A percentile compares a stretch with the other conserved stretches of the same genome.
Conservation (phyloP, 768 basidiomycete genomes). For the Mycena kentingensis region DNA sequence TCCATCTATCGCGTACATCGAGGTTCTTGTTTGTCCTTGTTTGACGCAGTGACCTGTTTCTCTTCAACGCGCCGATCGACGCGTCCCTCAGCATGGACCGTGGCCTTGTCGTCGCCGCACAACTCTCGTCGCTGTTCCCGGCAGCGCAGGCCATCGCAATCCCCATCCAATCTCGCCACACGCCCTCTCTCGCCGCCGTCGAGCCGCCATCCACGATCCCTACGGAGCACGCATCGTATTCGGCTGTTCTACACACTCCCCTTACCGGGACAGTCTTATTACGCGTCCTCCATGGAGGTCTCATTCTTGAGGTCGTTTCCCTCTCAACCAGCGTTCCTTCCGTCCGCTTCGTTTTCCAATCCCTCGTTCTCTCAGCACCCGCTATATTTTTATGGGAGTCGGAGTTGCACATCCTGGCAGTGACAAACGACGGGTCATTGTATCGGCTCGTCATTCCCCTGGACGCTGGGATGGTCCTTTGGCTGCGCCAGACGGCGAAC, state of each 20-base stretch:
- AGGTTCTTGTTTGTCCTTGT: no score
- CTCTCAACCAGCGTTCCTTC: slow-evolving; percentile 64
- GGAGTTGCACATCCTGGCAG: slow-evolving; percentile 70
- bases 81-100: slow-evolving; percentile 32
- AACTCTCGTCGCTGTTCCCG: slow-evolving; percentile 66
- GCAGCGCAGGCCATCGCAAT: slow-evolving; percentile 51
- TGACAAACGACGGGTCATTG: slow-evolving; percentile 69
- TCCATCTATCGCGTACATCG: no score
- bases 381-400: slow-evolving; percentile 59
- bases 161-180: slow-evolving; percentile 62
- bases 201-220: slow-evolving; percentile 50
- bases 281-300: slow-evolving; percentile 72
- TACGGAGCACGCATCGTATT: slow-evolving; percentile 72
- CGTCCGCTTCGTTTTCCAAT: slow-evolving; percentile 78
- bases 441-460: slow-evolving; percentile 72
- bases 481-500: slow-evolving; percentile 54
- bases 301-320: slow-evolving; percentile 78
- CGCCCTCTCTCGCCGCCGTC: slow-evolving; percentile 48
- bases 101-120: slow-evolving; percentile 55
- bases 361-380: slow-evolving; percentile 63
- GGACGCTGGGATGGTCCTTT: slow-evolving; percentile 51
- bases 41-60: no score
- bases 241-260: slow-evolving; percentile 57
- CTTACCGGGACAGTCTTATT: slow-evolving; percentile 67
- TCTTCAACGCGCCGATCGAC: neutral